Base-by-base conservation (phyloP, 352 stramenopile genomes). In the Globisporangium splendens region DNA sequence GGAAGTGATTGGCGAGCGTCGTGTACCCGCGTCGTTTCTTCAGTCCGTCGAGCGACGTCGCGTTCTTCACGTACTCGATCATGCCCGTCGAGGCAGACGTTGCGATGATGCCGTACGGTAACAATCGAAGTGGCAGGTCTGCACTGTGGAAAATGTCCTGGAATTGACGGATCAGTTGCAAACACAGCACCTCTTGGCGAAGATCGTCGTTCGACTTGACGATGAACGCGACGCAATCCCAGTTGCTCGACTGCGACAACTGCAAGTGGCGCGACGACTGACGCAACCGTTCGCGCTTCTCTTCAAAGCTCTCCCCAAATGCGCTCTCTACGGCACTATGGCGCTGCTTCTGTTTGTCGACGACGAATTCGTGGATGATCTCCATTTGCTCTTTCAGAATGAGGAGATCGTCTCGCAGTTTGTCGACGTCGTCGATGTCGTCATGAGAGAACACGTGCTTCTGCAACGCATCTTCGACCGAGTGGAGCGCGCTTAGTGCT, bases 201-300 rank as follows among this genome's bases (percentile, higher is more conserved):
- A 99, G 70, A 66, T 99, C 96, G 62, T 99, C 97, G 65, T 99
- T 98, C 10, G 91, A 98, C 70, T 99, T 99, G 8, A 99, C 93
- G 72, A 99, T 99, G 47, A 98, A 93, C 31, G 88, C 86, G 12
- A 91, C 79, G 44, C 79, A 89, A 48, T 91, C 77, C 84, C 84
- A 94, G 43, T 72, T 66, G 8, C 54, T 62, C 11, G 69, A 64
- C 13, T 70, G 49, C 8, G 49, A 68, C 41, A 47, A 38, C 28
- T 64, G 56, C 21, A 83, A 33, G 38, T 85, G 62, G 1, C 69
- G 77, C 13, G 79, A 91, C 38, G 65, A 77, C 58, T 74, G 66
- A 11, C 81, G 79, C 24, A 94, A 72, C 0, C 84, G 79, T 46
- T 86, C 70, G 20, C 61, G 75, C 63, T 91, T 92, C 56, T 90